Conservation (phyloP, 2,329 filamentous ascomycete species). For the Huntiella savannae region DNA sequence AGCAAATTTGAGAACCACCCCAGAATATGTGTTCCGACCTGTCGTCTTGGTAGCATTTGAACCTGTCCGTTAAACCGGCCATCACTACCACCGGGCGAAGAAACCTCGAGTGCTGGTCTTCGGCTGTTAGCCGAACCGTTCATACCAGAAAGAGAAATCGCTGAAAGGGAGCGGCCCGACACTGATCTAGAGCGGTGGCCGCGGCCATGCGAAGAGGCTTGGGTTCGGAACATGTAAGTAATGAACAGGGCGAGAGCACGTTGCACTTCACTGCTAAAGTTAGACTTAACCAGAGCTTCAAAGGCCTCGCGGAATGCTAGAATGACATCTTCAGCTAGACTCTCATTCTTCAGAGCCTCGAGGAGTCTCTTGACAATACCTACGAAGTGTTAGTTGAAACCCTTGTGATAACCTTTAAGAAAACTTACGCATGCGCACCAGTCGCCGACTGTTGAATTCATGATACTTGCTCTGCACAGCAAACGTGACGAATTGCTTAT, state of each 20-base stretch:
- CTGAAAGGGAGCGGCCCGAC: constrained; percentile 14
- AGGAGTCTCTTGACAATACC: constrained; percentile 79
- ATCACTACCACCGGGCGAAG: constrained; percentile 1
- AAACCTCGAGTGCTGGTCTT: constrained; percentile 8
- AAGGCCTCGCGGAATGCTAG: constrained; percentile 63
- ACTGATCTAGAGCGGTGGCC: constrained; percentile 1
- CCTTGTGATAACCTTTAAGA: neutral
- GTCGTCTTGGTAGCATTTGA: constrained; percentile 15
- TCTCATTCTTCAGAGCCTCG: constrained; percentile 75
- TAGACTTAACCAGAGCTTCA: constrained; percentile 58
- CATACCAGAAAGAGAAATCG: constrained; percentile 19
- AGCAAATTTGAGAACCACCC: constrained; percentile 61
- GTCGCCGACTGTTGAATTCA: constrained; percentile 72
- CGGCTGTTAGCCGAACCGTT: constrained; percentile 17
- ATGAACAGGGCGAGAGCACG: constrained; percentile 79
- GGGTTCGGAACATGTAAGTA: constrained; percentile 66
- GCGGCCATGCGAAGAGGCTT: constrained; percentile 14
- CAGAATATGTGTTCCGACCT: constrained; percentile 57
- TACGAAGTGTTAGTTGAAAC: constrained; percentile 19
- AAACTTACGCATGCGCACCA: constrained; percentile 71
- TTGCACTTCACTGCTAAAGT: constrained; percentile 67
- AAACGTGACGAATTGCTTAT: constrained; percentile 78
- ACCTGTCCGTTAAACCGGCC: neutral
- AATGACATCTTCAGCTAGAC: constrained; percentile 51
- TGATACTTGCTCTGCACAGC: constrained; percentile 79